These are phyloP conservation scores for Cucumis cinereus DNA, from an alignment of 306 rosid genomes.

Conservation along the genomic window DNA sequence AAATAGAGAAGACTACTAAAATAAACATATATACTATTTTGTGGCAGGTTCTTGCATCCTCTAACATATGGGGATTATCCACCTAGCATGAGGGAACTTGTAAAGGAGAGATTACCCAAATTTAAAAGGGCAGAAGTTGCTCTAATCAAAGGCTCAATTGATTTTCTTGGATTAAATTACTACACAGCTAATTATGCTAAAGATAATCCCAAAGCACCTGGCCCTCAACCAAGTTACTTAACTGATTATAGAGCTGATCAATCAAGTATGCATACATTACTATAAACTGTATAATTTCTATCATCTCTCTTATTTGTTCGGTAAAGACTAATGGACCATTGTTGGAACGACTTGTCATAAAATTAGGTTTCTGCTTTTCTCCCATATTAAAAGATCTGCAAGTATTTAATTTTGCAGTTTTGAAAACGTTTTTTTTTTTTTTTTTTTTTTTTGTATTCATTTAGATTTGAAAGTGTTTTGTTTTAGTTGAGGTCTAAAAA, in stretches of 20 bases:
- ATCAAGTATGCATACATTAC: background rate
- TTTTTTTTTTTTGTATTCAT: too few species aligned
- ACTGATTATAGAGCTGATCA: conserved; percentile 14
- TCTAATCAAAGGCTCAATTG: conserved; percentile 15
- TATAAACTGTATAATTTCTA: too few species aligned
- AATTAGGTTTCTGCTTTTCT: too few species aligned
- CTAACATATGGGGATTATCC: conserved; percentile 26
- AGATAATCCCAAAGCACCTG: background rate
- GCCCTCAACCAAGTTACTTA: conserved; percentile 12
- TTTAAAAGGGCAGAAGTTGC: conserved; percentile 6
- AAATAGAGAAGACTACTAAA: too few species aligned
- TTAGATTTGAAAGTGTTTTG: too few species aligned
- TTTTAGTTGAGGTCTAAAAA: too few species aligned
- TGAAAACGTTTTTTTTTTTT: too few species aligned
- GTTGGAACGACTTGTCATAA: too few species aligned
- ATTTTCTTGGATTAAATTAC: conserved; percentile 9
- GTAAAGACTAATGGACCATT: too few species aligned
- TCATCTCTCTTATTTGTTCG: too few species aligned
- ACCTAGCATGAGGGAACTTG: conserved; percentile 13
- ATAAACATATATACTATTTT: background rate
- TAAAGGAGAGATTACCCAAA: conserved; percentile 18
- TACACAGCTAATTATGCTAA: conserved; percentile 14
- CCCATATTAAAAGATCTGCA: too few species aligned
- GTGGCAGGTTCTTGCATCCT: conserved; percentile 22
- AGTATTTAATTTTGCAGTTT: too few species aligned